A percentile compares a stretch with the other conserved stretches of the same genome.
Evolutionary conservation across 169 alveolate genomes (phyloP).

Genomic region (Perkinsus olseni): DNA sequence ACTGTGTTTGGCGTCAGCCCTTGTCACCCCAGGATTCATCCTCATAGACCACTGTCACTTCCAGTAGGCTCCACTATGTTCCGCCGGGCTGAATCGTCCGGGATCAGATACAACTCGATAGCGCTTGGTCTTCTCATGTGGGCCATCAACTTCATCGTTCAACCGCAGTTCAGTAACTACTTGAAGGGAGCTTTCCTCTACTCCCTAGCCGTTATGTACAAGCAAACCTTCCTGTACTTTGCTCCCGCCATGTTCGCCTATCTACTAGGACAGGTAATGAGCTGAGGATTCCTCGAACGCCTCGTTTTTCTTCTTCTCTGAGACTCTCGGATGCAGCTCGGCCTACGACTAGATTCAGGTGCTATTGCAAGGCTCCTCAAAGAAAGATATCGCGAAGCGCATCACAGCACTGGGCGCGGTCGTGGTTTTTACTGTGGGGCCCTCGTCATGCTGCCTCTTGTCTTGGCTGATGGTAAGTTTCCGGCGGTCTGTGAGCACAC

Average conservation of each 20-base stretch:
- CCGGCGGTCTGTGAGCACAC: neutral
- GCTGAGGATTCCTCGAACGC: neutral
- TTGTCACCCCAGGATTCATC: conserved; percentile 54
- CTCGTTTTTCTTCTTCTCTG: conserved; percentile 29
- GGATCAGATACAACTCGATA: conserved; percentile 45
- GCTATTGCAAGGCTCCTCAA: conserved; percentile 12
- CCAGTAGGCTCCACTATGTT: too few relatives aligned
- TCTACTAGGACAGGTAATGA: neutral
- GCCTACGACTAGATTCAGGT: conserved; percentile 7
- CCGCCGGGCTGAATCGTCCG: too few relatives aligned
- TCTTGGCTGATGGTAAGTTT: neutral
- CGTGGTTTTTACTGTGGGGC: neutral
- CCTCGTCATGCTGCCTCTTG: conserved; percentile 12
- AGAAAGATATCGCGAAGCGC: too few relatives aligned
- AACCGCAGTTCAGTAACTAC: neutral
- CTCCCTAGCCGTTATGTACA: conserved; percentile 58
- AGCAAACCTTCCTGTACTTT: conserved; percentile 74
- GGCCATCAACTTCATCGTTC: conserved; percentile 45
- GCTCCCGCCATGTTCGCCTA: conserved; percentile 50
- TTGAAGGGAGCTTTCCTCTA: conserved; percentile 12
- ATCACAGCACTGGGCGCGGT: conserved; percentile 8
- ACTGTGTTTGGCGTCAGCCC: conserved; percentile 17
- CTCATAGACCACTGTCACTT: conserved; percentile 83
- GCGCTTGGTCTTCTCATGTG: conserved; percentile 72
- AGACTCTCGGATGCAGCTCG: conserved; percentile 12